phyloP scores from a whole-genome alignment of 768 basidiomycete species.

The Phanerodontia chrysosporium region DNA sequence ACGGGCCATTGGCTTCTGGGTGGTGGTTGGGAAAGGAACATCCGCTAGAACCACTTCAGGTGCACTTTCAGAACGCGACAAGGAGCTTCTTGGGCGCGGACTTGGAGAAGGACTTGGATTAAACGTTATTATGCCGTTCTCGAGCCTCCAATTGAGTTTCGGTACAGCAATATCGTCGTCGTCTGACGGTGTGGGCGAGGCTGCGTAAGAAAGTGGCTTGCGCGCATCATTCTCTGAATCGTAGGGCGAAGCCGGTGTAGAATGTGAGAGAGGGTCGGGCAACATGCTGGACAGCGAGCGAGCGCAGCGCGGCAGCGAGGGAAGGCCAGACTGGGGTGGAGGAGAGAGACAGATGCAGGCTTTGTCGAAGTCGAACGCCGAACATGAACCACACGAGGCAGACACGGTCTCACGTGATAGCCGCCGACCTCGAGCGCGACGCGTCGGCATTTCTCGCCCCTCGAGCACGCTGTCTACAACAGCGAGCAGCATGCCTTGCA shows the following conservation, averaged over 20 bases:
- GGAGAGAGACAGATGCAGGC: neutral
- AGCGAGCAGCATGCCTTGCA: neutral
- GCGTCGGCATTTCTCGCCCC: neutral
- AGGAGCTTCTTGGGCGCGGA: constrained; percentile 37
- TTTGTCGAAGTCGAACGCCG: constrained; percentile 8
- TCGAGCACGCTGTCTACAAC: neutral
- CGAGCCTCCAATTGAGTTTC: constrained; percentile 3
- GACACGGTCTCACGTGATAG: constrained; percentile 13
- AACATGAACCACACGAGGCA: constrained; percentile 12
- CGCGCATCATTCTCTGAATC: neutral
- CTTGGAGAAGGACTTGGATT: constrained; percentile 26
- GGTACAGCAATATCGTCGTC: constrained; percentile 20
- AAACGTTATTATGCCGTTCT: neutral
- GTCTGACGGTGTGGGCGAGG: constrained; percentile 32
- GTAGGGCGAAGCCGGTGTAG: constrained; percentile 3
- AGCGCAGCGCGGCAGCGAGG: neutral
- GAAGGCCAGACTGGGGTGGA: neutral
- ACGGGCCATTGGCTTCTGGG: constrained; percentile 57
- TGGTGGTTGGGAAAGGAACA: constrained; percentile 28
- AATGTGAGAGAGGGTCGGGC: neutral
- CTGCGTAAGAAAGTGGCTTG: neutral
- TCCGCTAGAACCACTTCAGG: constrained; percentile 37
- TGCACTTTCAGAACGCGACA: constrained; percentile 66
- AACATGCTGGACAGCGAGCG: neutral
- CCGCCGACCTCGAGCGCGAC: neutral